phyloP scores from a whole-genome alignment of 78 protist genomes.

The Paratrimastix pyriformis region DNA sequence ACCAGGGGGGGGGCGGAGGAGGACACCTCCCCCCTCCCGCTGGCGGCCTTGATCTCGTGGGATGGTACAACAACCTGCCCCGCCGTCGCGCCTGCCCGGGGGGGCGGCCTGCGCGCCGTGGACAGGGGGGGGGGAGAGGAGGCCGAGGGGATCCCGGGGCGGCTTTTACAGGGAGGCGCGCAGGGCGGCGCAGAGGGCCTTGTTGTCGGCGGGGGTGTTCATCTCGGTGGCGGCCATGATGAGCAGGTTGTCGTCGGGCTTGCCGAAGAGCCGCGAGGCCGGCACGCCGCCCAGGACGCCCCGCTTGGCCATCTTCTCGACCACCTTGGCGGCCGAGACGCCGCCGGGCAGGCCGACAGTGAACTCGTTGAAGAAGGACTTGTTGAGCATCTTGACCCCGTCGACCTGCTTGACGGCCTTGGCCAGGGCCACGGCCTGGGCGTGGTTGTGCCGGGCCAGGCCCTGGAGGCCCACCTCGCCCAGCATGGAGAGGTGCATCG shows the following conservation, averaged over 20 bases:
- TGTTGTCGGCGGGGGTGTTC: slow-evolving; percentile 9
- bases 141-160: too few relatives aligned
- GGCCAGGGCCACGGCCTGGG: background rate
- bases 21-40: too few relatives aligned
- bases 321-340: slow-evolving; percentile 1
- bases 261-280: slow-evolving; percentile 2
- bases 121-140: too few relatives aligned
- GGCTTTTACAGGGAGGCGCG: too few relatives aligned
- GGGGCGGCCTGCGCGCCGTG: too few relatives aligned
- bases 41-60: too few relatives aligned
- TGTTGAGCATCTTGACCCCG: background rate
- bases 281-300: slow-evolving; percentile 19
- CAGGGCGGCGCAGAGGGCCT: background rate
- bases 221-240: slow-evolving; percentile 25
- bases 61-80: too few relatives aligned
- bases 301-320: background rate
- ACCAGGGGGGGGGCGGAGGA: too few relatives aligned
- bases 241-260: slow-evolving; percentile 1
- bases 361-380: slow-evolving; percentile 29
- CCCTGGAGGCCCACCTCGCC: slow-evolving; percentile 12
- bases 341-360: slow-evolving; percentile 14
- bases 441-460: slow-evolving; percentile 13
- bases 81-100: too few relatives aligned
- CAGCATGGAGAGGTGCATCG: slow-evolving; percentile 14
- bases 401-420: background rate